Percentiles rank a stretch among this genome's conserved stretches.
Evolutionary conservation across 331 rosid species (phyloP).

Genomic region (Telfairia occidentalis): DNA sequence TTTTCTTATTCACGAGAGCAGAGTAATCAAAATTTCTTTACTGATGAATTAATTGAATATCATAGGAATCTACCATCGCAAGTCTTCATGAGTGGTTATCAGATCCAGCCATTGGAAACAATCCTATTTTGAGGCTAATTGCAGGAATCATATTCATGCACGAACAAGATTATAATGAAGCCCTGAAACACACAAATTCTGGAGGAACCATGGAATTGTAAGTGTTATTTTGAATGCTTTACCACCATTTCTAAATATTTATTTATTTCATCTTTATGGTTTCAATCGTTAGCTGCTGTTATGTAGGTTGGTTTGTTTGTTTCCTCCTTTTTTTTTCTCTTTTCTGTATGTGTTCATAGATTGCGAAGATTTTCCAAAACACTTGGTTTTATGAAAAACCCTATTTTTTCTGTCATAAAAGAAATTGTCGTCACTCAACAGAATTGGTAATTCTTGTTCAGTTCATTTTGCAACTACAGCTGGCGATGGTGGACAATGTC

Average conservation of each 20-base stretch:
- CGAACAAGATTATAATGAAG: slow-evolving; percentile 82
- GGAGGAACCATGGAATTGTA: slow-evolving; percentile 95
- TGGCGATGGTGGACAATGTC: background rate
- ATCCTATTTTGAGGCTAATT: slow-evolving; percentile 53
- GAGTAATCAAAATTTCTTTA: background rate
- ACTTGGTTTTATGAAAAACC: background rate
- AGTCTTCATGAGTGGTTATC: slow-evolving; percentile 68
- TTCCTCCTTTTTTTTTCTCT: background rate
- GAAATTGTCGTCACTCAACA: background rate
- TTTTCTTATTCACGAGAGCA: background rate
- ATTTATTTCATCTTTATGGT: background rate
- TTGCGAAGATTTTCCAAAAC: background rate
- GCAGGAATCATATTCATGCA: slow-evolving; percentile 80
- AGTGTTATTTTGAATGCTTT: slow-evolving; percentile 13
- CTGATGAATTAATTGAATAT: background rate
- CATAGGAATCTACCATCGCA: slow-evolving; percentile 56
- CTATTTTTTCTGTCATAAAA: background rate
- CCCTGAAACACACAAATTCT: slow-evolving; percentile 76
- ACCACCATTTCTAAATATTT: background rate
- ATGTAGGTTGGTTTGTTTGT: no score
- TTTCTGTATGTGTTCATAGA: background rate
- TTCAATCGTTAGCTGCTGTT: background rate
- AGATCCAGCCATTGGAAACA: slow-evolving; percentile 77
- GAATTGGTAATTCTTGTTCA: background rate
- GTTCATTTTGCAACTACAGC: background rate